phyloP scores from a whole-genome alignment of 2,329 filamentous ascomycete genomes.

The Teratosphaeria viscida region DNA sequence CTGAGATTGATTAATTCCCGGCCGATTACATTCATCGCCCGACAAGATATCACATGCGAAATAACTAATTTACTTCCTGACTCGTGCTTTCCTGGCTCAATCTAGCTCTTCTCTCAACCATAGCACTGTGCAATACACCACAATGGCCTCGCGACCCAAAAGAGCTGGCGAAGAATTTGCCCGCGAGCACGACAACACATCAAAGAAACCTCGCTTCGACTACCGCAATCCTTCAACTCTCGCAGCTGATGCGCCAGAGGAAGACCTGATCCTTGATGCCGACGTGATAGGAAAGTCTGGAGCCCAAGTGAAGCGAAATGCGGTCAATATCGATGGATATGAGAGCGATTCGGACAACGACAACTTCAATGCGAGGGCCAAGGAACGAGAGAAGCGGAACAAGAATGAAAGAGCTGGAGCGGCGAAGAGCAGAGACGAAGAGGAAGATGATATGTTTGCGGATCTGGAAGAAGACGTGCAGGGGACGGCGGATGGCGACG shows the following conservation, averaged over 20 bases:
- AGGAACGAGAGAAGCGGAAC: conserved; percentile 23
- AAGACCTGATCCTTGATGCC: conserved; percentile 64
- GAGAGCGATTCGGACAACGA: conserved; percentile 90
- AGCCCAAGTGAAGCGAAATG: conserved; percentile 73
- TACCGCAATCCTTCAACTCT: conserved; percentile 87
- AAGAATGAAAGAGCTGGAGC: conserved; percentile 23
- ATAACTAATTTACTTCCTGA: not conserved
- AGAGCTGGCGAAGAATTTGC: conserved; percentile 73
- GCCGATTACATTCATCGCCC: not conserved
- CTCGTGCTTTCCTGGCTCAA: not conserved
- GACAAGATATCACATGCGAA: not conserved
- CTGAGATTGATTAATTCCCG: not conserved
- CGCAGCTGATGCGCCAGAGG: conserved; percentile 67
- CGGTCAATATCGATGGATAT: conserved; percentile 93
- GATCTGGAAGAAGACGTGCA: conserved; percentile 48
- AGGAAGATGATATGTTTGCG: conserved; percentile 80
- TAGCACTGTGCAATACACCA: conserved; percentile 28
- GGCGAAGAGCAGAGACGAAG: conserved; percentile 41
- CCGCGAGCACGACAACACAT: conserved; percentile 57
- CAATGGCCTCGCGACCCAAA: conserved; percentile 55
- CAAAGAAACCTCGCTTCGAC: conserved; percentile 85
- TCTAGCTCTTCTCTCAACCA: not conserved
- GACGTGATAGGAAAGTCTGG: conserved; percentile 77
- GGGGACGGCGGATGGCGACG: conserved; percentile 36
- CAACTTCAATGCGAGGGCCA: conserved; percentile 65